phyloP scores from a whole-genome alignment of 2,329 filamentous ascomycete genomes.

The Pyricularia grisea region DNA sequence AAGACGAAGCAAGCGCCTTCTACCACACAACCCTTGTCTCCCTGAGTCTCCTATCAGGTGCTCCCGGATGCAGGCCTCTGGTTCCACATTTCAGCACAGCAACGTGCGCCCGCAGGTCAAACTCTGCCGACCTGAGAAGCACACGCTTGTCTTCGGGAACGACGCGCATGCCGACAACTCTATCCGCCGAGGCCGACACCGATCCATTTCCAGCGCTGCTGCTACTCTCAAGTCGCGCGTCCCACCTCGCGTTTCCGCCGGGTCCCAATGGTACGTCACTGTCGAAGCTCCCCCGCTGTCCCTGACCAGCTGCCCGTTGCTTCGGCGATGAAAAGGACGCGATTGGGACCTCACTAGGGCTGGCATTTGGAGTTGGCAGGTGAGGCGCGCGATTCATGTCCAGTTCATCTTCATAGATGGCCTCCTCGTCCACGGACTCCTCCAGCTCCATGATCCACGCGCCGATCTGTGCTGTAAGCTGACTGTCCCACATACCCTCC shows the following conservation, averaged over 20 bases:
- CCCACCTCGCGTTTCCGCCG: conserved; percentile 34
- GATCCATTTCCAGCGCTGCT: conserved; percentile 8
- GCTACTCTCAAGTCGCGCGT: conserved; percentile 14
- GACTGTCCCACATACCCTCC: conserved; percentile 63
- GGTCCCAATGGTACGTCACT: conserved; percentile 28
- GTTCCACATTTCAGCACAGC: conserved; percentile 45
- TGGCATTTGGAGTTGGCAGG: conserved; percentile 17
- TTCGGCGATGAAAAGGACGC: conserved; percentile 7
- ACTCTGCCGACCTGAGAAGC: conserved; percentile 47
- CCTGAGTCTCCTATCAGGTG: conserved; percentile 36
- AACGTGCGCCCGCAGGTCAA: conserved; percentile 41
- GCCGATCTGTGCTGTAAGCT: conserved; percentile 44
- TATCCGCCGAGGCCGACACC: background rate
- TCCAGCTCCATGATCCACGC: conserved; percentile 47
- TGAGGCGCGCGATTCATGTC: background rate
- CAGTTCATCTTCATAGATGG: conserved; percentile 10
- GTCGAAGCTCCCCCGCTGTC: conserved; percentile 18
- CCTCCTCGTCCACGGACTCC: conserved; percentile 30
- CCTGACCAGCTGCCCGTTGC: background rate
- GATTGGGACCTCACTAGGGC: conserved; percentile 14
- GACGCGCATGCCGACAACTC: conserved; percentile 8
- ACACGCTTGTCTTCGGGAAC: conserved; percentile 45
- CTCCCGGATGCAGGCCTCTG: conserved; percentile 35
- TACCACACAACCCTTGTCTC: conserved; percentile 39
- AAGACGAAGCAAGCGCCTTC: conserved; percentile 1